phyloP scores from a whole-genome alignment of 352 stramenopile species.

The Lagenidium giganteum region DNA sequence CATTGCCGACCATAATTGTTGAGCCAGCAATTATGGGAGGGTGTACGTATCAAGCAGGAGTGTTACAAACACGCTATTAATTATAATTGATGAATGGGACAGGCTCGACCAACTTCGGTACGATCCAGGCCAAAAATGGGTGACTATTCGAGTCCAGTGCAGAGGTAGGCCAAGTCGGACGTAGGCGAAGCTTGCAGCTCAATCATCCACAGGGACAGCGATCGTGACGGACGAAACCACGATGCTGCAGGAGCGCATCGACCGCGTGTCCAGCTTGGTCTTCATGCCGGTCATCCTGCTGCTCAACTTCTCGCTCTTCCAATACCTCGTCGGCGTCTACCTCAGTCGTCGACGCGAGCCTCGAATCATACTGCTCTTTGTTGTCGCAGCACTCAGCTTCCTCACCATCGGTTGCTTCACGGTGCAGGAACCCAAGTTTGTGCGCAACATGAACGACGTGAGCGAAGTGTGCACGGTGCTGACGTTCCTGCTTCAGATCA shows the following conservation, averaged over 20 bases:
- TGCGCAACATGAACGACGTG: constrained; percentile 23
- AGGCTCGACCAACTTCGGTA: too few relatives aligned
- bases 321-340: constrained; percentile 30
- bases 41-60: too few relatives aligned
- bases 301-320: constrained; percentile 26
- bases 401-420: constrained; percentile 18
- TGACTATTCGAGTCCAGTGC: too few relatives aligned
- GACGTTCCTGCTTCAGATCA: constrained; percentile 28
- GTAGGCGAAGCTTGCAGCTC: too few relatives aligned
- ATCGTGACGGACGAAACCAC: too few relatives aligned
- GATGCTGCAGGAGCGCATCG: constrained; percentile 2
- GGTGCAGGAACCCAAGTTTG: background rate
- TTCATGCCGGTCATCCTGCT: constrained; percentile 27
- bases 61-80: too few relatives aligned
- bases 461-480: constrained; percentile 25
- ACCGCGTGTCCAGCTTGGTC: constrained; percentile 3
- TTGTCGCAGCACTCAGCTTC: constrained; percentile 20
- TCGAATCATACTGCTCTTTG: constrained; percentile 17
- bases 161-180: too few relatives aligned
- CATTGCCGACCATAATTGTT: too few relatives aligned
- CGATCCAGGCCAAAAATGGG: too few relatives aligned
- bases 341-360: constrained; percentile 17
- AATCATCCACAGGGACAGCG: too few relatives aligned
- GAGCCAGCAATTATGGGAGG: too few relatives aligned
- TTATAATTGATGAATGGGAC: too few relatives aligned